These are phyloP conservation scores for Starmerella bombi DNA, from an alignment of 805 yeast species.

Conservation along the genomic window DNA sequence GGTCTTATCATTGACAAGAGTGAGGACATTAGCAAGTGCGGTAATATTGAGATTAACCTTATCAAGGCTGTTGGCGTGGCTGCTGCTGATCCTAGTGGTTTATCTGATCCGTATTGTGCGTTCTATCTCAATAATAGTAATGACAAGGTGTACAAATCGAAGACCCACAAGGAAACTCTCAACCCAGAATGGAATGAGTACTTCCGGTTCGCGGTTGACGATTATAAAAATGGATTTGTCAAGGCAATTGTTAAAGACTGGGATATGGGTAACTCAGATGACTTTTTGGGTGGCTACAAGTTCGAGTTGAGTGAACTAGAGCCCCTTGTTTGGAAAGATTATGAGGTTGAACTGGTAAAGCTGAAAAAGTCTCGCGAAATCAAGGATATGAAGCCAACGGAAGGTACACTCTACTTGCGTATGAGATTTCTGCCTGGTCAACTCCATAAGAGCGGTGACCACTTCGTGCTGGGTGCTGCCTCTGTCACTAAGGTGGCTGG, in stretches of 20 bases:
- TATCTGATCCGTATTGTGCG: conserved; percentile 80
- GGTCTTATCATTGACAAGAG: conserved; percentile 48
- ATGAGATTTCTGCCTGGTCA: conserved; percentile 60
- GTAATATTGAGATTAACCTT: conserved; percentile 50
- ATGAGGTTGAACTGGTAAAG: conserved; percentile 38
- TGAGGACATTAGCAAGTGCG: conserved; percentile 66
- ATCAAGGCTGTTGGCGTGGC: conserved; percentile 54
- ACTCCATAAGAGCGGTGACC: conserved; percentile 28
- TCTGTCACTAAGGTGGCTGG: conserved; percentile 21
- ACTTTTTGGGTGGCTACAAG: conserved; percentile 53
- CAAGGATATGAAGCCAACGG: conserved; percentile 36
- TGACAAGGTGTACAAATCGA: conserved; percentile 53
- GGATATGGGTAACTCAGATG: conserved; percentile 89
- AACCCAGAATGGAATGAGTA: conserved; percentile 83
- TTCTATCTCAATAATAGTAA: conserved; percentile 49
- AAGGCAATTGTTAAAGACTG: conserved; percentile 59
- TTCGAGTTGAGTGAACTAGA: conserved; percentile 46
- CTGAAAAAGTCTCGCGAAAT: conserved; percentile 32
- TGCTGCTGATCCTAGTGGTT: conserved; percentile 83
- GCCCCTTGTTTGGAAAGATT: conserved; percentile 40
- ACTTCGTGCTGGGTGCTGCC: conserved; percentile 16
- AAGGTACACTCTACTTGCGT: conserved; percentile 48
- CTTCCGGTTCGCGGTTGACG: conserved; percentile 26
- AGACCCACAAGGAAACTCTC: conserved; percentile 71
- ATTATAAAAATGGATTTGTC: conserved; percentile 11